phyloP scores from a whole-genome alignment of 2,329 filamentous ascomycete species.

The Trichophyton equinum region DNA sequence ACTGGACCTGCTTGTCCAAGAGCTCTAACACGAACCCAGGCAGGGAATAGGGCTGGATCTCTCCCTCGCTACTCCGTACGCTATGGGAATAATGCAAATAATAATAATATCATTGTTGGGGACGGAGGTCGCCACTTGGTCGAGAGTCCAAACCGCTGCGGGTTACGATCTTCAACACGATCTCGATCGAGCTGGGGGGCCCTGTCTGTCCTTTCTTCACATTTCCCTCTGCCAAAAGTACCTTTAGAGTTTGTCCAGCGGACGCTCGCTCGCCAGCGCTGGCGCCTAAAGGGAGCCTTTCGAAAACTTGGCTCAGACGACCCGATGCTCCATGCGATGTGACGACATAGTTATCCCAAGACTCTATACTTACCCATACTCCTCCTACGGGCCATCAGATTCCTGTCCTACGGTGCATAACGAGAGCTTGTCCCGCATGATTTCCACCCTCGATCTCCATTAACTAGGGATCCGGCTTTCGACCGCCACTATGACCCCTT shows the following conservation, averaged over 20 bases:
- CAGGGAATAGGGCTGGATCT: too few species aligned
- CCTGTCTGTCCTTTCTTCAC: too few species aligned
- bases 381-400: not conserved
- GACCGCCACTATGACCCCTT: not conserved
- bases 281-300: not conserved
- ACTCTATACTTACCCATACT: not conserved
- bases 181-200: not conserved
- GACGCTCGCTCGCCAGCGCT: not conserved
- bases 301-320: not conserved
- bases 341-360: not conserved
- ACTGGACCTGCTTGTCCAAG: not conserved
- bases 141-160: not conserved
- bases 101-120: too few species aligned
- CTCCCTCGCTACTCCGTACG: too few species aligned
- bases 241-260: not conserved
- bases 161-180: not conserved
- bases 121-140: not conserved
- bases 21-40: not conserved
- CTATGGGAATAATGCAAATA: too few species aligned
- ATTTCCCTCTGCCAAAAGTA: not conserved
- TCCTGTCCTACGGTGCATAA: not conserved
- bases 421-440: not conserved
- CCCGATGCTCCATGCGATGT: conserved; percentile 1
- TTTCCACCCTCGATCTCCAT: not conserved
- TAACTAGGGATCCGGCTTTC: not conserved